Conservation (phyloP, 2,329 filamentous ascomycete species). For the Magnaporthiopsis incrustans region DNA sequence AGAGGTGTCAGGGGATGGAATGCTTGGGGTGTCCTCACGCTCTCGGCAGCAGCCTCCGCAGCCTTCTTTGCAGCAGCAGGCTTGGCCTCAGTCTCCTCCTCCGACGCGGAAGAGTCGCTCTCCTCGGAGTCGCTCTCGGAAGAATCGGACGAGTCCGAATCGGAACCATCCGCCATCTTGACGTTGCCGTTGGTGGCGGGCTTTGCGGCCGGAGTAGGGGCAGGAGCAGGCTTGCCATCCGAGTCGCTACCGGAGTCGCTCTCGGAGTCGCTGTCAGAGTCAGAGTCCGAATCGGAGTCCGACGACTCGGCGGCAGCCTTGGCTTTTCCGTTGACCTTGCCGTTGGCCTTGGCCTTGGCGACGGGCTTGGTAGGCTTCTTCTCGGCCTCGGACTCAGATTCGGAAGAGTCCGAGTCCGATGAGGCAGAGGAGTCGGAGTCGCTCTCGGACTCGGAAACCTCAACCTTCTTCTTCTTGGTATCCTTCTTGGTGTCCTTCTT, state of each 20-base stretch:
- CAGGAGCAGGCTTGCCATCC: conserved; percentile 17
- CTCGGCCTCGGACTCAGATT: conserved; percentile 24
- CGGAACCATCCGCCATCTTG: conserved; percentile 21
- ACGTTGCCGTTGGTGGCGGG: conserved; percentile 10
- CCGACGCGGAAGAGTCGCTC: conserved; percentile 20
- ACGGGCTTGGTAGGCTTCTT: conserved; percentile 21
- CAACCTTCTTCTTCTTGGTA: conserved; percentile 37
- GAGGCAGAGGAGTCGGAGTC: conserved; percentile 19
- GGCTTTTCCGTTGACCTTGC: conserved; percentile 7
- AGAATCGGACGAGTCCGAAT: conserved; percentile 28
- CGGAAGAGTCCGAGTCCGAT: conserved; percentile 27
- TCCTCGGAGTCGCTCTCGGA: conserved; percentile 22
- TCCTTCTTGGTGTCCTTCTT: conserved; percentile 34
- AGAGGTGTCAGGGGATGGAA: background rate
- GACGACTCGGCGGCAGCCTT: conserved; percentile 11
- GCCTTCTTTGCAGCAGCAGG: conserved; percentile 17
- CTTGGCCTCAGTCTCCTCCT: conserved; percentile 12
- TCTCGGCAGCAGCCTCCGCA: conserved; percentile 14
- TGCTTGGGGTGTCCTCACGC: conserved; percentile 10
- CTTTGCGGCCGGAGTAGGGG: conserved; percentile 14
- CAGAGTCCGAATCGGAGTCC: conserved; percentile 25
- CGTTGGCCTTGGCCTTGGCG: conserved; percentile 19
- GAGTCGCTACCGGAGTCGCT: conserved; percentile 21
- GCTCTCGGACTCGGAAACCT: conserved; percentile 26
- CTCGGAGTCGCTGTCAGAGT: conserved; percentile 12